Conservation (phyloP, 2,329 filamentous ascomycete species). For the Trichoderma sp. region DNA sequence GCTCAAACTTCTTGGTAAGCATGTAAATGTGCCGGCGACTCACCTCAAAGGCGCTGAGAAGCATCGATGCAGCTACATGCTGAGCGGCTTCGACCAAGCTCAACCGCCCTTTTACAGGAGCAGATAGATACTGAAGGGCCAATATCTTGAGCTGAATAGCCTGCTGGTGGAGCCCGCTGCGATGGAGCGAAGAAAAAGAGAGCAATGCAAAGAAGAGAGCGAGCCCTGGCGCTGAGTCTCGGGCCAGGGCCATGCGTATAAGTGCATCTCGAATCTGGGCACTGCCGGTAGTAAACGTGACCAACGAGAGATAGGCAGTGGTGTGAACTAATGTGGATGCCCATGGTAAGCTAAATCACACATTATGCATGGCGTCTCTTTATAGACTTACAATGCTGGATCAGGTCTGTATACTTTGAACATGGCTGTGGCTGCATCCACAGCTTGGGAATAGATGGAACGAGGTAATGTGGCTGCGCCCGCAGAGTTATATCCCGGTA, state of each 20-base stretch:
- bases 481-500: background rate
- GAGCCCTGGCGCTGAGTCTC: background rate
- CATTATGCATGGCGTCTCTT: background rate
- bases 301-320: background rate
- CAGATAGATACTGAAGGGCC: background rate
- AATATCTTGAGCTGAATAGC: background rate
- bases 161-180: background rate
- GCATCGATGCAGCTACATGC: background rate
- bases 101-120: background rate
- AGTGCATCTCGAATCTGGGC: background rate
- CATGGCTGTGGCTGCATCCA: background rate
- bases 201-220: background rate
- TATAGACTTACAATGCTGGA: background rate
- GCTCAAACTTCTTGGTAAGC: background rate
- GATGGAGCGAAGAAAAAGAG: background rate
- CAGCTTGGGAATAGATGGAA: background rate
- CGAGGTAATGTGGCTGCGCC: background rate
- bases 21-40: background rate
- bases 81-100: background rate
- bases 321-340: background rate
- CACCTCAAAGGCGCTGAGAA: background rate
- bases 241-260: background rate
- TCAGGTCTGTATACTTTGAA: background rate
- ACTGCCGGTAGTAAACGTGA: background rate
- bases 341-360: background rate